phyloP scores from a whole-genome alignment of 1,284 basidiomycete species.

The Retiboletus fuscus region DNA sequence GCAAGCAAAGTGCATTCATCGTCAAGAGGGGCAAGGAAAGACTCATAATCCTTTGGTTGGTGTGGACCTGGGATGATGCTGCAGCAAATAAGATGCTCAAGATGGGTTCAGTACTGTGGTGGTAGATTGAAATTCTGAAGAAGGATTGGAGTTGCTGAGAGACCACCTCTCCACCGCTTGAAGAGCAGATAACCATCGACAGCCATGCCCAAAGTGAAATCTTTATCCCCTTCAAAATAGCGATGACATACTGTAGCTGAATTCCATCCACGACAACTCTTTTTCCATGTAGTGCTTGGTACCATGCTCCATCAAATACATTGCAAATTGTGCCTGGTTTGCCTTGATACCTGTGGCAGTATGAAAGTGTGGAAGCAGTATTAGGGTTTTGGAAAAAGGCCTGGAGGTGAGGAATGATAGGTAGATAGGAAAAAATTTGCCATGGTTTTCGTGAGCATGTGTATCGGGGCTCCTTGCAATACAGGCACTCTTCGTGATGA shows the following conservation, averaged over 20 bases:
- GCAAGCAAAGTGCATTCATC: not conserved
- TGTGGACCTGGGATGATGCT: not conserved
- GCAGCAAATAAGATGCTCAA: not conserved
- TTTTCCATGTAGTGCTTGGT: not conserved
- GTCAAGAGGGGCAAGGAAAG: not conserved
- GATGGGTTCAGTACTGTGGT: not conserved
- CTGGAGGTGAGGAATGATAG: too few species aligned
- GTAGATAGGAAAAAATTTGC: not conserved
- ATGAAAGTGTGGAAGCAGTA: too few species aligned
- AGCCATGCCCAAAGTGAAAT: not conserved
- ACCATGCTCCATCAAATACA: constrained; percentile 2
- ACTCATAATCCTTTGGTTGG: not conserved
- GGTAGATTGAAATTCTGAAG: constrained; percentile 1
- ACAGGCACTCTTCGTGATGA: not conserved
- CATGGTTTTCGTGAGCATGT: not conserved
- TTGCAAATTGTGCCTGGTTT: too few species aligned
- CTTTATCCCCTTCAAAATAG: not conserved
- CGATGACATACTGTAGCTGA: not conserved
- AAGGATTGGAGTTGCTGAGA: not conserved
- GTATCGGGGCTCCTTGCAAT: not conserved
- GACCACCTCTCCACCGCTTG: not conserved
- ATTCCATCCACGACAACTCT: not conserved
- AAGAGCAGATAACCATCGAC: not conserved
- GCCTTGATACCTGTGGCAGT: too few species aligned
- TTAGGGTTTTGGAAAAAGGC: too few species aligned